Percentiles rank a stretch among this genome's conserved stretches.
Evolutionary conservation across 2,329 filamentous ascomycete genomes (phyloP).

Genomic region (Colletotrichum gloeosporioides): DNA sequence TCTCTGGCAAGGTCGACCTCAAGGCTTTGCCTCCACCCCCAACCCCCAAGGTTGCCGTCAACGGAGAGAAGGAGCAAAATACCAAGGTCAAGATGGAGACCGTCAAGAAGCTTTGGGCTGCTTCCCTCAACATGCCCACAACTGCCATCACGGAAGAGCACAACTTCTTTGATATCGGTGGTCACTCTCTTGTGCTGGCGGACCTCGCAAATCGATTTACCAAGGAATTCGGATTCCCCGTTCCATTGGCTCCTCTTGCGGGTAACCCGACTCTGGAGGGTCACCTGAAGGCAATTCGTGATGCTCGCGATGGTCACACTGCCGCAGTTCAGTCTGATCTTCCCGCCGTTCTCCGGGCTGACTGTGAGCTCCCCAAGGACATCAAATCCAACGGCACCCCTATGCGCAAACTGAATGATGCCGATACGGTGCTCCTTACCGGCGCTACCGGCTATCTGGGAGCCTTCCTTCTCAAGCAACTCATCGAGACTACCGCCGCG

Average conservation of each 20-base stretch:
- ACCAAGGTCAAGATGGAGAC: constrained; percentile 71
- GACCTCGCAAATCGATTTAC: constrained; percentile 76
- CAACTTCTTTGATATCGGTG: constrained; percentile 82
- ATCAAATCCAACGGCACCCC: constrained; percentile 62
- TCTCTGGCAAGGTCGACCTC: constrained; percentile 80
- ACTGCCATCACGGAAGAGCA: constrained; percentile 71
- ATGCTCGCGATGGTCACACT: constrained; percentile 74
- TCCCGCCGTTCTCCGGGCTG: constrained; percentile 70
- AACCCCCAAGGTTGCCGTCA: constrained; percentile 50
- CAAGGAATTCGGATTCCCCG: constrained; percentile 73
- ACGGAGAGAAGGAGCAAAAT: constrained; percentile 52
- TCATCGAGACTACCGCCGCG: constrained; percentile 72
- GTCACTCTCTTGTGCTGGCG: constrained; percentile 79
- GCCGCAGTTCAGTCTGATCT: constrained; percentile 79
- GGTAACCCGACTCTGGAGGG: constrained; percentile 75
- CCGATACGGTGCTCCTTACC: constrained; percentile 73
- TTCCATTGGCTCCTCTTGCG: constrained; percentile 74
- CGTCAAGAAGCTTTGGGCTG: constrained; percentile 75
- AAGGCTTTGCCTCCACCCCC: constrained; percentile 73
- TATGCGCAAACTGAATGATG: constrained; percentile 66
- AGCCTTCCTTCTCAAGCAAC: constrained; percentile 73
- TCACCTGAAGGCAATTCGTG: constrained; percentile 74
- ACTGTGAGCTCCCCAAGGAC: constrained; percentile 72
- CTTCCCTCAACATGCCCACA: constrained; percentile 69
- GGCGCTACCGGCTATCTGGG: constrained; percentile 80